These are phyloP conservation scores for Globisporangium cederbergense DNA, from an alignment of 352 stramenopile species.

Conservation along the genomic window DNA sequence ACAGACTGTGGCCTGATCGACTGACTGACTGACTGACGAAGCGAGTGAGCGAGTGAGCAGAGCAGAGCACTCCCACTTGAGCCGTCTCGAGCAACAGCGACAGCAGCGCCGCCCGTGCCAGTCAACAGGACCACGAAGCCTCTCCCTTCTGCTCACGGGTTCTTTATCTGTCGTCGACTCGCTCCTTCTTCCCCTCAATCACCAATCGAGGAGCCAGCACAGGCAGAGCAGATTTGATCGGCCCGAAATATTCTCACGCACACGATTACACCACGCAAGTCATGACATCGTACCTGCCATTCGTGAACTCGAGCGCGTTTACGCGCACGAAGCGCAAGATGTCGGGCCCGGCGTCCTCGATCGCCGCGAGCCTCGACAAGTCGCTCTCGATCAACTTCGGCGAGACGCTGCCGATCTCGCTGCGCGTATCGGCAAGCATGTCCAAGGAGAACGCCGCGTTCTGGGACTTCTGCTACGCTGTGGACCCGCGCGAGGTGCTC, in stretches of 20 bases:
- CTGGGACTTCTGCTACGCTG: constrained; percentile 25
- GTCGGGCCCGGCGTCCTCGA: constrained; percentile 39
- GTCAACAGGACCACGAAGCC: background rate
- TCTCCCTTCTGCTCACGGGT: background rate
- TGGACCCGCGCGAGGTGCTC: constrained; percentile 42
- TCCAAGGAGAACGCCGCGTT: constrained; percentile 12
- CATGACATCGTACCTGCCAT: constrained; percentile 25
- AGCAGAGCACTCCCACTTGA: constrained; percentile 10
- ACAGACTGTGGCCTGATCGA: background rate
- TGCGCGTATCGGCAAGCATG: constrained; percentile 6
- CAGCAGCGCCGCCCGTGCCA: background rate
- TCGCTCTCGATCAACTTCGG: constrained; percentile 21
- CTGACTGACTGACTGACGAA: background rate
- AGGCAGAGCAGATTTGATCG: background rate
- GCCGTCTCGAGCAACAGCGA: background rate
- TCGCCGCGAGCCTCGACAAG: constrained; percentile 31
- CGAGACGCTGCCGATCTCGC: constrained; percentile 15
- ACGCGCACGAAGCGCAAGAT: constrained; percentile 58
- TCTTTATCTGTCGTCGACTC: background rate
- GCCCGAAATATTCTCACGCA: background rate
- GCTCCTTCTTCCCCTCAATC: background rate
- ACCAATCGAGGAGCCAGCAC: too few species aligned
- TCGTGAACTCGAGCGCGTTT: constrained; percentile 17
- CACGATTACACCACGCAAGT: background rate
- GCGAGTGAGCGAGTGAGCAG: background rate